phyloP scores from a whole-genome alignment of 2,329 filamentous ascomycete genomes.

The Bipolaris victoriae region DNA sequence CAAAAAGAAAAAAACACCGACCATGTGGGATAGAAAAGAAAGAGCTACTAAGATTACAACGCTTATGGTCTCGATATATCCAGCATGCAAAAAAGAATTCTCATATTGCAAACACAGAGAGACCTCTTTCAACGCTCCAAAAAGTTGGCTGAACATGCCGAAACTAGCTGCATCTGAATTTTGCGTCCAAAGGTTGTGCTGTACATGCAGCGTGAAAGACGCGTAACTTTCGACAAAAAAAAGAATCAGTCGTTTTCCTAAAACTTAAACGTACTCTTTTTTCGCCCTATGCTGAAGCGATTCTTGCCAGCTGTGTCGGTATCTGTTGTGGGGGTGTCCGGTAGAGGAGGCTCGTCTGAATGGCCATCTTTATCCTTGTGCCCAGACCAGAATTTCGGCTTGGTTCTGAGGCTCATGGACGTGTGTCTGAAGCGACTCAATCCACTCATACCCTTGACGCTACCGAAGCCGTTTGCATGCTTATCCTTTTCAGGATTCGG shows the following conservation, averaged over 20 bases:
- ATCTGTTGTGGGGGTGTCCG: conserved; percentile 43
- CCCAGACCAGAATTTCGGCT: conserved; percentile 71
- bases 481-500: conserved; percentile 14
- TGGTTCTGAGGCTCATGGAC: conserved; percentile 79
- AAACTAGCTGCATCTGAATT: too few relatives aligned
- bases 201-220: too few relatives aligned
- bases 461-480: conserved; percentile 48
- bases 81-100: too few relatives aligned
- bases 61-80: too few relatives aligned
- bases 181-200: too few relatives aligned
- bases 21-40: too few relatives aligned
- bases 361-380: conserved; percentile 42
- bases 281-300: conserved; percentile 72
- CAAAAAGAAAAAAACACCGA: too few relatives aligned
- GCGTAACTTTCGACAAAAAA: too few relatives aligned
- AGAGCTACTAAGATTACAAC: too few relatives aligned
- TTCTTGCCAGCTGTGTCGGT: conserved; percentile 69
- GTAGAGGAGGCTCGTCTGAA: conserved; percentile 22
- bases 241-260: conserved; percentile 7
- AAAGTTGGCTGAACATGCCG: too few relatives aligned
- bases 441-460: conserved; percentile 42
- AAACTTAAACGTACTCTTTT: conserved; percentile 66
- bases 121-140: too few relatives aligned
- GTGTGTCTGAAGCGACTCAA: conserved; percentile 72
- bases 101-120: too few relatives aligned